Base-by-base conservation (phyloP, 768 basidiomycete genomes). In the Suillus americanus region DNA sequence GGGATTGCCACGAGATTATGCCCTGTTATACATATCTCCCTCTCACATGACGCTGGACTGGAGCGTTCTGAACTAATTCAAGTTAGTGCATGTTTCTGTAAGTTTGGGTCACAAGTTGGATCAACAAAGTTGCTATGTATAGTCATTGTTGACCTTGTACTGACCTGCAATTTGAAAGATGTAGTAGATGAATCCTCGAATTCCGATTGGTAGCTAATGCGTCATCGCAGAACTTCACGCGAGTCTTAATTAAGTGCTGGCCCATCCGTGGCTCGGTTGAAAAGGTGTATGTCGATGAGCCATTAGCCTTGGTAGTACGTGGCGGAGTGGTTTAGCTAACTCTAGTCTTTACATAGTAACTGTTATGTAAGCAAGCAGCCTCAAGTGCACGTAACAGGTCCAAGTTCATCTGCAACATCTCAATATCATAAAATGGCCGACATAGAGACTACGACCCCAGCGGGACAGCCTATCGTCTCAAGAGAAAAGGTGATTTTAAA, bases 401-500 rank as follows among this genome's bases (percentile, higher is more conserved):
- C 20, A 51, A 10, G 10, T 10, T 4, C 20, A 33, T 13, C 51
- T 53, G 30, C 23, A 55, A 37, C 23, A n/a, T 40, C 23, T 59
- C 18, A 28, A 46, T 33, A 33, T 30, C 66, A 53, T 68, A 53
- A 71, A 64, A 76, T 75, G 74, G 70, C 69, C 60, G 78, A 81
- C 66, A 69, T 78, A 67, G 82, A 83, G 62, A 74, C 78, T 1
- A 78, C 79, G 35, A 79, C 80, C 50, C 77, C 83, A 6, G 71
- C 82, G 38, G 80, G 82, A 13, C 79, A 80, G 55, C 79, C 85
- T 16, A 77, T 80, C 13, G 76, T 86, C n/a, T 77, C 82, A 40
- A 78, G 88, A 54, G 87, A 88, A 74, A 89, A 87, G 78, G 87
- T 85, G n/a, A 33, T 60, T 61, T 28, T 7, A 1, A 3, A 18